These are phyloP conservation scores for Carallia pectinifolia DNA, from an alignment of 345 rosid species.

Conservation along the genomic window DNA sequence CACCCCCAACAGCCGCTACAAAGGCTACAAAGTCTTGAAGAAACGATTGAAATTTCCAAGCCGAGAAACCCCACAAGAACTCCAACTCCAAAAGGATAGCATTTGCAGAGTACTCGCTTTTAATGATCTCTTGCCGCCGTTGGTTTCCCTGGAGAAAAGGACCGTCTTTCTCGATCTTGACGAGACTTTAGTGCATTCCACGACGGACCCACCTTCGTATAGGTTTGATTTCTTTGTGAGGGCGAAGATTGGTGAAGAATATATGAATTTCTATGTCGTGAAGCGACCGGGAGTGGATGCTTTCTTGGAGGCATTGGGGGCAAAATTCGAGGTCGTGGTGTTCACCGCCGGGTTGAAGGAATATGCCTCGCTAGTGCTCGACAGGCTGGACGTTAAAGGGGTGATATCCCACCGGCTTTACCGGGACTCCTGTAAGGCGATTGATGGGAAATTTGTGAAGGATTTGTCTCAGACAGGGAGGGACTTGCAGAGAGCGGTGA, in stretches of 20 bases:
- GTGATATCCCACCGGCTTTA: conserved; percentile 66
- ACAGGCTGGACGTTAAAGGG: conserved; percentile 51
- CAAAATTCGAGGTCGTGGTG: conserved; percentile 66
- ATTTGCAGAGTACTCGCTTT: conserved; percentile 32
- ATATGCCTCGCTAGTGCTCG: conserved; percentile 76
- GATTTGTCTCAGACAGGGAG: conserved; percentile 71
- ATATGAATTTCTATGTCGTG: conserved; percentile 61
- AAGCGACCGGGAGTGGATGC: conserved; percentile 87
- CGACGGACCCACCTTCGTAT: conserved; percentile 60
- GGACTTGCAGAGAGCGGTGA: conserved; percentile 56
- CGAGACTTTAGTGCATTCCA: conserved; percentile 84
- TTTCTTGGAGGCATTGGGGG: conserved; percentile 51
- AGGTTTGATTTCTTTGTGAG: conserved; percentile 61
- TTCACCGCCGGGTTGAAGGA: conserved; percentile 87
- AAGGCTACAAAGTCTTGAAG: conserved; percentile 58
- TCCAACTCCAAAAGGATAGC: not conserved
- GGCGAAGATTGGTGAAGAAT: conserved; percentile 63
- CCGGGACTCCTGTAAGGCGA: conserved; percentile 61
- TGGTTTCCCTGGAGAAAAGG: conserved; percentile 33
- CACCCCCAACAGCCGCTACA: conserved; percentile 39
- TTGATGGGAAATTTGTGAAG: conserved; percentile 72
- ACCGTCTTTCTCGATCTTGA: conserved; percentile 90
- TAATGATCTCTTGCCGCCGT: conserved; percentile 36
- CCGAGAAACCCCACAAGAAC: not conserved
- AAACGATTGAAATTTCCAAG: conserved; percentile 5